Evolutionary conservation across 768 basidiomycete species (phyloP).

Genomic region (Butyriboletus loyo): DNA sequence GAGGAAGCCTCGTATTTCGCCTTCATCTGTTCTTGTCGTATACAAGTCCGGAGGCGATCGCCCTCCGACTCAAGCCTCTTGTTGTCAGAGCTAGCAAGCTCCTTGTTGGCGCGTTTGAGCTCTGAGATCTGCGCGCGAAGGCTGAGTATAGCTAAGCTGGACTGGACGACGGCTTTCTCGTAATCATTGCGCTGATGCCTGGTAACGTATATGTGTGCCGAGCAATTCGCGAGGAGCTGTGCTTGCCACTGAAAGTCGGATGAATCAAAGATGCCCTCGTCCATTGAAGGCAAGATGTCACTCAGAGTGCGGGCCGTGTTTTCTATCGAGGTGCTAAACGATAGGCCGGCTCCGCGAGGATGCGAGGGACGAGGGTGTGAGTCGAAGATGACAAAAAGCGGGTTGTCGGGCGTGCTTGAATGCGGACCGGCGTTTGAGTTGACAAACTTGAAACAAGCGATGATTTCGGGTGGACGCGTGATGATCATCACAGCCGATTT

Average conservation of each 20-base stretch:
- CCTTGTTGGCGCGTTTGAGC: conserved; percentile 32
- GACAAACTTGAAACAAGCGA: conserved; percentile 46
- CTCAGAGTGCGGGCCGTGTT: conserved; percentile 43
- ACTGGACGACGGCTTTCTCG: conserved; percentile 42
- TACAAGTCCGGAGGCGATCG: conserved; percentile 9
- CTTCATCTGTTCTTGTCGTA: conserved; percentile 14
- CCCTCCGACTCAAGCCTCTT: conserved; percentile 26
- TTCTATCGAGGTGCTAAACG: conserved; percentile 47
- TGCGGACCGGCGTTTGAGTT: neutral
- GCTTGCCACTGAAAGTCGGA: conserved; percentile 58
- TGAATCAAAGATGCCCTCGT: conserved; percentile 42
- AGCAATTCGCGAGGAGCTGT: conserved; percentile 58
- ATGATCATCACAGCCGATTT: conserved; percentile 45
- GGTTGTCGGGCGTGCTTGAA: conserved; percentile 9
- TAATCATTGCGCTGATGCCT: conserved; percentile 20
- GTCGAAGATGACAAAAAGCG: conserved; percentile 60
- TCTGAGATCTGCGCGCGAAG: conserved; percentile 41
- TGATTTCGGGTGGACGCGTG: conserved; percentile 70
- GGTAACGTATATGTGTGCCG: conserved; percentile 53
- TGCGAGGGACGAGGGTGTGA: conserved; percentile 62
- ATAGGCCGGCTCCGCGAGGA: conserved; percentile 58
- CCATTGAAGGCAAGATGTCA: conserved; percentile 45
- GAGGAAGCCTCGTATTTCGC: neutral
- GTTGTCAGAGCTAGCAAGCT: conserved; percentile 23
- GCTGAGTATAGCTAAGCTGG: conserved; percentile 47